These are phyloP conservation scores for Eragrostis curvula DNA, from an alignment of 176 grass and related monocot genomes.

Conservation along the genomic window DNA sequence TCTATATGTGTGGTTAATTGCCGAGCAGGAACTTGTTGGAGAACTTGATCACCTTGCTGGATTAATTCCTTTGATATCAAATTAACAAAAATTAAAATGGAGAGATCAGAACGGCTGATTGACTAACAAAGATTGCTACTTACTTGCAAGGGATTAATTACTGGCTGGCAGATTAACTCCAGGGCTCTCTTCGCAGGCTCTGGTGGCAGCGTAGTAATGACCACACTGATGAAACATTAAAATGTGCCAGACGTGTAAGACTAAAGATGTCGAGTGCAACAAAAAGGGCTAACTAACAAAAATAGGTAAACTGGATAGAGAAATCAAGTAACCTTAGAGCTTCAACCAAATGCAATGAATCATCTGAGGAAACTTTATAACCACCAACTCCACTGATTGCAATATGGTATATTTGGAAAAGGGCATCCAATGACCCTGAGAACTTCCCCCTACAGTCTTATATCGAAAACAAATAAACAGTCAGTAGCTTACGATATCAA, in stretches of 20 bases:
- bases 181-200: slow-evolving; percentile 85
- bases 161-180: slow-evolving; percentile 88
- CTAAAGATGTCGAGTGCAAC: slow-evolving; percentile 18
- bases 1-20: slow-evolving; percentile 93
- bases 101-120: background rate
- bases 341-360: slow-evolving; percentile 98
- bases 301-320: slow-evolving; percentile 14
- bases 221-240: slow-evolving; percentile 55
- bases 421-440: slow-evolving; percentile 77
- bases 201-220: slow-evolving; percentile 75
- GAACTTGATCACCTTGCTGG: slow-evolving; percentile 72
- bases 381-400: slow-evolving; percentile 94
- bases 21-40: slow-evolving; percentile 77
- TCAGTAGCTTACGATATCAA: slow-evolving; percentile 1
- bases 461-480: slow-evolving; percentile 26
- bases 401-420: slow-evolving; percentile 97
- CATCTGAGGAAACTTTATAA: slow-evolving; percentile 98
- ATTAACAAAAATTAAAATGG: slow-evolving; percentile 34
- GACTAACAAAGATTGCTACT: slow-evolving; percentile 31
- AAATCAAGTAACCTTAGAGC: slow-evolving; percentile 78
- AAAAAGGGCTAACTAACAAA: slow-evolving; percentile 23
- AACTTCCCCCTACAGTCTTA: slow-evolving; percentile 92
- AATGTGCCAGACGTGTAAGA: slow-evolving; percentile 29
- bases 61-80: slow-evolving; percentile 73
- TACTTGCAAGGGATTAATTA: slow-evolving; percentile 84